Percentiles rank a stretch among this genome's conserved stretches.
These are phyloP conservation scores for Boechera divaricarpa DNA, from an alignment of 345 rosid genomes.

Conservation along the genomic window DNA sequence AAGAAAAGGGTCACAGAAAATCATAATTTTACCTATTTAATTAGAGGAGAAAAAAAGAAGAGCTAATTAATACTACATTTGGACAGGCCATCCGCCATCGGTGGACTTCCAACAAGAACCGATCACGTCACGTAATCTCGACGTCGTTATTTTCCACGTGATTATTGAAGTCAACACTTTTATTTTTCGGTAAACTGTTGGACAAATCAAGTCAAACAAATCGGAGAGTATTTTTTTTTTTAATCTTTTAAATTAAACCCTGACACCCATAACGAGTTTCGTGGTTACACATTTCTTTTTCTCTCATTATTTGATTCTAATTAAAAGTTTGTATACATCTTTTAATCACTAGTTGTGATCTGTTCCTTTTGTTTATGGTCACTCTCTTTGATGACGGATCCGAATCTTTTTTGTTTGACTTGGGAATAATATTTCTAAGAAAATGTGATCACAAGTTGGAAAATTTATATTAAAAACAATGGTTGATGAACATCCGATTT, in stretches of 20 bases:
- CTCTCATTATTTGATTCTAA: background rate
- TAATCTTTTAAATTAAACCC: background rate
- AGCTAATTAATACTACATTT: background rate
- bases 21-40: background rate
- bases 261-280: background rate
- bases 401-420: conserved; percentile 1
- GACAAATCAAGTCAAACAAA: conserved; percentile 25
- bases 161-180: conserved; percentile 2
- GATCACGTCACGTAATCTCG: conserved; percentile 8
- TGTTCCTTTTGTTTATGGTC: background rate
- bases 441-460: background rate
- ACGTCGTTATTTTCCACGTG: background rate
- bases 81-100: conserved; percentile 1
- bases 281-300: background rate
- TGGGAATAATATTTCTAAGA: background rate
- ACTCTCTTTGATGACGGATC: background rate
- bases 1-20: background rate
- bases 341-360: background rate
- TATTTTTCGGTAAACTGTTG: background rate
- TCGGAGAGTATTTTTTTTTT: background rate
- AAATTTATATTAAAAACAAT: background rate
- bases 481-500: background rate
- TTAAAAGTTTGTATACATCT: background rate
- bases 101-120: background rate
- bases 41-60: background rate